Conservation (phyloP, 306 rosid genomes). For the Prosopis cineraria region DNA sequence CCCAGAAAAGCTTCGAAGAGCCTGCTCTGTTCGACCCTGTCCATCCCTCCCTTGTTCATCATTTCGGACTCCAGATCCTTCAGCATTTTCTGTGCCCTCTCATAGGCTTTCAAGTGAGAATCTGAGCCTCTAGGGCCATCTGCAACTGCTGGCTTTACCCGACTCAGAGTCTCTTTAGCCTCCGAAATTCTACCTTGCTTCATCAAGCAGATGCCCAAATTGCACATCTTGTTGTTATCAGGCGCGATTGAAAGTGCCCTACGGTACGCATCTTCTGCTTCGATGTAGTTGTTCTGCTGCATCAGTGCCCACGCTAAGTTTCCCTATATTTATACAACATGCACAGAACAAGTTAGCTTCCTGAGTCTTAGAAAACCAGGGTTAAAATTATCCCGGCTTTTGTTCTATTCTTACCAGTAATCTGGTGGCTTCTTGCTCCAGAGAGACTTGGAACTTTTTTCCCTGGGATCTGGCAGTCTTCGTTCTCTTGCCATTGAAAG, state of each 20-base stretch:
- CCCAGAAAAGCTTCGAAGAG: slow-evolving; percentile 91
- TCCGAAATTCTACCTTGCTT: slow-evolving; percentile 91
- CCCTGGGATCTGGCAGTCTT: slow-evolving; percentile 98
- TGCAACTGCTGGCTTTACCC: slow-evolving; percentile 78
- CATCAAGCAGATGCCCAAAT: slow-evolving; percentile 95
- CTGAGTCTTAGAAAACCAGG: background rate
- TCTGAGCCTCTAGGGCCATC: slow-evolving; percentile 99
- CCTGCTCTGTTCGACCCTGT: slow-evolving; percentile 80
- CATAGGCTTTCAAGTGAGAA: slow-evolving; percentile 97
- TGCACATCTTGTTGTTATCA: slow-evolving; percentile 98
- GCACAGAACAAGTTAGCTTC: slow-evolving; percentile 6
- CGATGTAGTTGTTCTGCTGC: slow-evolving; percentile 91
- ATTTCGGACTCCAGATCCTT: slow-evolving; percentile 83
- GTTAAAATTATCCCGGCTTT: background rate
- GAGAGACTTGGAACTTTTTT: slow-evolving; percentile 97
- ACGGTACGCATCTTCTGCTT: slow-evolving; percentile 94
- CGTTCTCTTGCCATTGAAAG: slow-evolving; percentile 96
- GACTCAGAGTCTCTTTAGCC: slow-evolving; percentile 78
- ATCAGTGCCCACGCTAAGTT: slow-evolving; percentile 97
- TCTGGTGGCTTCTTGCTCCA: slow-evolving; percentile 98
- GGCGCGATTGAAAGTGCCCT: slow-evolving; percentile 81
- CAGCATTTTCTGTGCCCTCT: slow-evolving; percentile 99
- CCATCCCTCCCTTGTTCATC: slow-evolving; percentile 71
- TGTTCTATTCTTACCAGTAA: slow-evolving; percentile 68
- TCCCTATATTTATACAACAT: slow-evolving; percentile 54